Conservation (phyloP, 306 rosid species). For the Citrullus amarus region DNA sequence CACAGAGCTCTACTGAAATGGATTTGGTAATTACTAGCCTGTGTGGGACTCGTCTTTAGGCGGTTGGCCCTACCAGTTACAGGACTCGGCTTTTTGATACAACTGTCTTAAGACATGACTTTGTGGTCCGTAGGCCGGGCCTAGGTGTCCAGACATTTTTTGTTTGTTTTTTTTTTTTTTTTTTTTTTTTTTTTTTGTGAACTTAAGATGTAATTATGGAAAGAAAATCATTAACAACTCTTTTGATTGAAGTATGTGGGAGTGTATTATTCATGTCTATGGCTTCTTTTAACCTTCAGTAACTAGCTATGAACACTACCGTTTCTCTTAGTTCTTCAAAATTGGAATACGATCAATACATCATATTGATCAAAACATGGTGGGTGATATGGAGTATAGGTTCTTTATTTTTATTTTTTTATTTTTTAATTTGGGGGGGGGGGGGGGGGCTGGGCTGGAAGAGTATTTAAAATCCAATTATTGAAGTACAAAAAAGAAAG, state of each 20-base stretch:
- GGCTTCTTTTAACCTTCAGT: not conserved
- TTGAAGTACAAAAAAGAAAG: not conserved
- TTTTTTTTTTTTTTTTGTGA: not conserved
- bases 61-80: not conserved
- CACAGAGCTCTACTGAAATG: not conserved
- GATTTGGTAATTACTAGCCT: not conserved
- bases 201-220: not conserved
- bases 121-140: not conserved
- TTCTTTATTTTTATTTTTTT: not conserved
- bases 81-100: constrained; percentile 1
- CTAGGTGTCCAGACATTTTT: not conserved
- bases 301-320: not conserved
- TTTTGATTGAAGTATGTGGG: not conserved
- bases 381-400: not conserved
- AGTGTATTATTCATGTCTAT: not conserved
- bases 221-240: not conserved
- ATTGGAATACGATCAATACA: not conserved
- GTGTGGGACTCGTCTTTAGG: not conserved
- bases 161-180: not conserved
- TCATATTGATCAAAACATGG: not conserved
- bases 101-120: constrained; percentile 1
- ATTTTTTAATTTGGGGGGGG: no score
- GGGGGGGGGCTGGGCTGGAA: not conserved
- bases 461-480: no score
- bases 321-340: not conserved